Percentiles rank a stretch among this genome's conserved stretches.
Evolutionary conservation across 2,329 filamentous ascomycete species (phyloP).

Genomic region (Helotiales sp.): DNA sequence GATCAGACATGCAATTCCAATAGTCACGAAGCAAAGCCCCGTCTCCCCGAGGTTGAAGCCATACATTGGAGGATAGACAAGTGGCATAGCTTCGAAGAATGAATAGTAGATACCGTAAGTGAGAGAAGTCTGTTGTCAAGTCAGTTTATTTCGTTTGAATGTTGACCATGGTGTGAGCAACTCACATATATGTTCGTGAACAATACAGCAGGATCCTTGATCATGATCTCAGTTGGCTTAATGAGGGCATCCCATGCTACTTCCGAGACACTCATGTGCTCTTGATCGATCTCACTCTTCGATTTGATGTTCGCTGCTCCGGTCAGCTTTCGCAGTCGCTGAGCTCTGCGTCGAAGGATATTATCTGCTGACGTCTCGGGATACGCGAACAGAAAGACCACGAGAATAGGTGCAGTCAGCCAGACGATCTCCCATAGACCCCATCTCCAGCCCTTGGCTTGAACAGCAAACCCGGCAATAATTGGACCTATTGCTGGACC

Average conservation of each 20-base stretch:
- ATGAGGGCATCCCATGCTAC: constrained; percentile 55
- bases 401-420: constrained; percentile 54
- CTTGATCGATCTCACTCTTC: constrained; percentile 62
- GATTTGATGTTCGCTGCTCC: constrained; percentile 54
- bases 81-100: constrained; percentile 65
- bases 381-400: constrained; percentile 58
- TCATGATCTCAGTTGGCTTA: constrained; percentile 57
- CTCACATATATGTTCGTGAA: constrained; percentile 16
- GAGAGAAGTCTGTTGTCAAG: constrained; percentile 38
- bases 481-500: constrained; percentile 59
- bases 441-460: constrained; percentile 59
- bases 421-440: constrained; percentile 62
- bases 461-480: constrained; percentile 57
- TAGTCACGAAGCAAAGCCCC: constrained; percentile 58
- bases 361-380: constrained; percentile 60
- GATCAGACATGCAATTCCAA: constrained; percentile 54
- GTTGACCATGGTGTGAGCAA: not conserved
- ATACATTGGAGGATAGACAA: constrained; percentile 61
- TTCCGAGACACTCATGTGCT: constrained; percentile 45
- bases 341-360: constrained; percentile 59
- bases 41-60: constrained; percentile 55
- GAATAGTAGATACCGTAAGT: constrained; percentile 61
- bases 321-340: constrained; percentile 57
- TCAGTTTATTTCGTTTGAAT: not conserved
- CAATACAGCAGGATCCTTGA: constrained; percentile 49